A percentile compares a stretch with the other conserved stretches of the same genome.
Evolutionary conservation across 1,284 basidiomycete species (phyloP).

Genomic region (Coniferiporia sulphurascens): DNA sequence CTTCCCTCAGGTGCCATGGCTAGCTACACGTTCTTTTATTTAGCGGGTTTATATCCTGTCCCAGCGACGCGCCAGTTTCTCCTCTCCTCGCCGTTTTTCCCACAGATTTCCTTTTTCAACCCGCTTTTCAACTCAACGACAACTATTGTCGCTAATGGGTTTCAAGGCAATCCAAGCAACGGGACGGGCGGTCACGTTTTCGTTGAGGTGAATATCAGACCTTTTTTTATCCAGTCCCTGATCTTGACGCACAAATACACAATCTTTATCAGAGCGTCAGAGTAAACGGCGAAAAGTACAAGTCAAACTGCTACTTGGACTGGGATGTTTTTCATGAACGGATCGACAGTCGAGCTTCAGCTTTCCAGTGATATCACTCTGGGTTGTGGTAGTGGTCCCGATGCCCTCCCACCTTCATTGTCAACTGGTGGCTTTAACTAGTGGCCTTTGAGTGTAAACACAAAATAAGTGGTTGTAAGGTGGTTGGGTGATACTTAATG

Average conservation of each 20-base stretch:
- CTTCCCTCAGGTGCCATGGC: conserved; percentile 56
- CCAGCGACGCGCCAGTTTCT: conserved; percentile 57
- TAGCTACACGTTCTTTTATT: conserved; percentile 57
- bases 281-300: conserved; percentile 50
- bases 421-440: conserved; percentile 50
- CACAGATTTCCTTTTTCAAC: conserved; percentile 53
- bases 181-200: conserved; percentile 52
- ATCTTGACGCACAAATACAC: not conserved
- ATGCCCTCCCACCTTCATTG: conserved; percentile 52
- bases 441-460: not conserved
- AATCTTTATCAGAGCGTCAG: conserved; percentile 41
- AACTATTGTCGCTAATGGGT: conserved; percentile 46
- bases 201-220: conserved; percentile 38
- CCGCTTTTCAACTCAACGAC: conserved; percentile 52
- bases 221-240: conserved; percentile 5
- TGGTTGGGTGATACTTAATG: too few species aligned
- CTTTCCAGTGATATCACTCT: conserved; percentile 47
- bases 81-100: conserved; percentile 59
- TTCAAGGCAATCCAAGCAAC: conserved; percentile 45
- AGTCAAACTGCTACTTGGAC: conserved; percentile 57
- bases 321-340: conserved; percentile 54
- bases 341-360: conserved; percentile 46
- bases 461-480: too few species aligned
- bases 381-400: conserved; percentile 41
- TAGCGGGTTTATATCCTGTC: conserved; percentile 56